Base-by-base conservation (phyloP, 768 basidiomycete genomes). In the Lactarius hengduanensis region DNA sequence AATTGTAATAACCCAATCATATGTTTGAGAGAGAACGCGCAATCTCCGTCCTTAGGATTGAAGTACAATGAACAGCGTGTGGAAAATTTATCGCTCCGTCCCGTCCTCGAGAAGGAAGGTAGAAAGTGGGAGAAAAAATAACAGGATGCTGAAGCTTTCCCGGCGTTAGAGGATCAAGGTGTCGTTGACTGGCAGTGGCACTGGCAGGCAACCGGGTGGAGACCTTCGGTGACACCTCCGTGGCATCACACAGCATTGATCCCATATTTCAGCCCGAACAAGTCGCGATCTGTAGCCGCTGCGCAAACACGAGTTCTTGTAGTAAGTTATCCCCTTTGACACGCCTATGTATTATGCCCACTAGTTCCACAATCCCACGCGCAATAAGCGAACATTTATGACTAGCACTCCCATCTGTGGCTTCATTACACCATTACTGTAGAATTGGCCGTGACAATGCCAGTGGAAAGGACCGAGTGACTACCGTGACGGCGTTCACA, bases 261-360 rank as follows among this genome's bases (percentile, higher is more conserved):
- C 50, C 41, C 57, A 53, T 43, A 55, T 54, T 55, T 45, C 62
- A 63, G 34, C 66, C 66, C 66, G 66, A 59, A 67, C 53, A 56
- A 45, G 53, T 45, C 66, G 66, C 66, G 66, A 67, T 67, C 66
- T 54, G 62, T 47, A 67, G 66, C 66, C 66, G 53, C 61, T 34
- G n/a, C 15, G 40, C 34, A 30, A 61, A 45, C 47, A 18, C 22
- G 54, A 22, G 28, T 57, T 53, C 36, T 22, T 47, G 26, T 53
- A 18, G 20, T 53, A 18, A 15, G 16, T 18, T 41, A 41, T 18
- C 11, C 26, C 50, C 26, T 28, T 50, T 26, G 41, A 18, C 41
- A 43, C 41, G 10, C 9, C 26, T 56, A n/a, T 54, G 16, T 38
- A 38, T 45, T 20, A 43, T 55, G 41, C 16, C 32, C 58, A 47